Evolutionary conservation across 805 yeast genomes (phyloP), one percentile per base, ranked within the genome.

Genomic region (Citeromyces matritensis): DNA sequence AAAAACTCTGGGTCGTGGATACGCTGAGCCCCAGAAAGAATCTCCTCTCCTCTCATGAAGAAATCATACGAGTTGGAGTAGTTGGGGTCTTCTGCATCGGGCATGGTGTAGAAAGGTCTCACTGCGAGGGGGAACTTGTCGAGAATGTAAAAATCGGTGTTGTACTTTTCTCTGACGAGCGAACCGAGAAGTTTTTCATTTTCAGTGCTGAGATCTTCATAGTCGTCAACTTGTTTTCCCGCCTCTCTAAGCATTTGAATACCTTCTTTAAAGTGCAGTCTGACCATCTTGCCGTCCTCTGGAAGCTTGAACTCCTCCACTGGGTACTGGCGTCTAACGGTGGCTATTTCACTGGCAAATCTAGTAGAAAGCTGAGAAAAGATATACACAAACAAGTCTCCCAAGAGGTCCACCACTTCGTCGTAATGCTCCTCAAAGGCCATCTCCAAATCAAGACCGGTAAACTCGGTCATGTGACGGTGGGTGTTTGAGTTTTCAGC

Each of bases 21-120:
- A 72, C 99, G 95, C 65, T 91, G 99, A 36, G 98, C 99, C 48
- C 99, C 99, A n/a, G 95, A 84, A 44, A 91, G 63, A 47, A 91
- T 91, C 63, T 91, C 99, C 64, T 91, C 98, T 53, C 99, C 99
- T 65, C 98, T 80, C 98, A 91, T 91, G 71, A 91, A 91, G 77
- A 91, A 91, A 63, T 91, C 98, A 54, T 88, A 91, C 13, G 97
- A 88, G 73, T 91, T 91, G 40, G 97, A 86, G 63, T 86, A 86
- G 45, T 78, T 69, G 40, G 94, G 73, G 60, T 91, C 86, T 48
- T 73, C 78, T 12, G 97, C 69, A 55, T 85, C 95, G 39, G 98
- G 97, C 98, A 91, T 91, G 30, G 99, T 91, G 71, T 91, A 91
- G 72, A 91, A 91, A 36, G 99, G 99, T 67, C 99, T 78, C 34